Evolutionary conservation across 78 protist species (phyloP), one percentile per base, ranked within the genome.

Genomic region (Dictyostelium firmibasis): DNA sequence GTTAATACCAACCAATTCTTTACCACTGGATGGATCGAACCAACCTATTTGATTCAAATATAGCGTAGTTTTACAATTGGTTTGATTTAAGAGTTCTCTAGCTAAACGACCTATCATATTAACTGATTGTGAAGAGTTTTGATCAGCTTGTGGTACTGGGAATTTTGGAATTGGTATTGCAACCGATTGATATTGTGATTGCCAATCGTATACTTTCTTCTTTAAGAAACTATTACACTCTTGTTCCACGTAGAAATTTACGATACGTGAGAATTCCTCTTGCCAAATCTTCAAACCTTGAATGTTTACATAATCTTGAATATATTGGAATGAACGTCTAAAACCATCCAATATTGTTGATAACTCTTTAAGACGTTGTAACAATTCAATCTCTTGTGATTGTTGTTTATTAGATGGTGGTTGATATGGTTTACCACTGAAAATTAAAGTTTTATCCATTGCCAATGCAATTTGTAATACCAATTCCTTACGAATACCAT

Each of bases 401-500:
- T 82, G 43, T 25, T 60, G 23, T n/a, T 25, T 67, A 20, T 57
- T 57, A 2, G 27, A 20, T 57, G 43, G 43, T 4, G 62, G 14
- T 78, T 91, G 67, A 57, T 57, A 57, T 20, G 67, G 67, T 38
- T 47, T 70, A 5, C 53, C n/a, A 47, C 53, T 77, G 50, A 97
- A 98, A n/a, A 16, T 11, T 23, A 98, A 78, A 2, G 64, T 64
- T 29, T 25, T 25, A 93, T 98, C 92, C 87, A 98, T 82, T 16
- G 96, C 96, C 82, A 10, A 1, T 2, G 98, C 47, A 27, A 99
- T 91, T 75, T 82, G 97, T 10, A 36, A 53, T 60, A 98, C 99
- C 25, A 99, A 96, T 92, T 99, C 99, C 84, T 96, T 96, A 33
- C 99, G 96, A 75, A 99, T 96, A 76, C 99, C 99, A 43, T 98